phyloP scores from a whole-genome alignment of 1,284 basidiomycete genomes.

The Stereum hirsutum region DNA sequence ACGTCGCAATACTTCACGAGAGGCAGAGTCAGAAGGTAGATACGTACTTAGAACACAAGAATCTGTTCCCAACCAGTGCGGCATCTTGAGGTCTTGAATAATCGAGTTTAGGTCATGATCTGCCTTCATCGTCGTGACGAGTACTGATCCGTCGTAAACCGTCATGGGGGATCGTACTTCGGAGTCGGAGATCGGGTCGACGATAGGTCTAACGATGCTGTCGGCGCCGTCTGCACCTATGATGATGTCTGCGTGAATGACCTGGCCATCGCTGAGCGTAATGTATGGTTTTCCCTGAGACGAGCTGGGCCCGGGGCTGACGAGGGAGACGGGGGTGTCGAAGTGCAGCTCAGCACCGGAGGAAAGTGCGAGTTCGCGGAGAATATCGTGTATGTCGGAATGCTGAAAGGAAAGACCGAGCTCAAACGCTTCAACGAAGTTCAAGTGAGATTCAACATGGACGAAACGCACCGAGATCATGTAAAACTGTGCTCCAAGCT shows the following conservation, averaged over 20 bases:
- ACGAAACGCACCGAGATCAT: slow-evolving; percentile 32
- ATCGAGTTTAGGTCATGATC: no score
- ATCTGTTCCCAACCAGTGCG: no score
- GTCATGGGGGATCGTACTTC: no score
- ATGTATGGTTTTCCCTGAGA: slow-evolving; percentile 7
- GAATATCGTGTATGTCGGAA: slow-evolving; percentile 31
- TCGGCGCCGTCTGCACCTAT: slow-evolving; percentile 21
- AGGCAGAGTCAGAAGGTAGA: no score
- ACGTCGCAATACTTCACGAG: no score
- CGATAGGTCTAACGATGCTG: slow-evolving; percentile 13
- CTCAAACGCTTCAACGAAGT: not conserved
- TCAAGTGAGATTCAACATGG: no score
- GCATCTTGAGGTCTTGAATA: no score
- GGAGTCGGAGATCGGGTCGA: no score
- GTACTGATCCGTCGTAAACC: no score
- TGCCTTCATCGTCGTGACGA: no score
- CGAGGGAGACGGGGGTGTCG: not conserved
- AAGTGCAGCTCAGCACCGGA: slow-evolving; percentile 8
- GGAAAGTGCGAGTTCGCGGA: slow-evolving; percentile 19
- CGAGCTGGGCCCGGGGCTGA: no score
- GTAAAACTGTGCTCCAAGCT: slow-evolving; percentile 44
- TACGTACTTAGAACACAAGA: no score
- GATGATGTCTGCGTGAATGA: slow-evolving; percentile 19
- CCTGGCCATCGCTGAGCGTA: slow-evolving; percentile 18
- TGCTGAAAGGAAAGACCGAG: slow-evolving; percentile 10